A percentile compares a stretch with the other conserved stretches of the same genome.
These are phyloP conservation scores for Schizonepeta tenuifolia DNA, from an alignment of 257 asterid genomes.

Conservation along the genomic window DNA sequence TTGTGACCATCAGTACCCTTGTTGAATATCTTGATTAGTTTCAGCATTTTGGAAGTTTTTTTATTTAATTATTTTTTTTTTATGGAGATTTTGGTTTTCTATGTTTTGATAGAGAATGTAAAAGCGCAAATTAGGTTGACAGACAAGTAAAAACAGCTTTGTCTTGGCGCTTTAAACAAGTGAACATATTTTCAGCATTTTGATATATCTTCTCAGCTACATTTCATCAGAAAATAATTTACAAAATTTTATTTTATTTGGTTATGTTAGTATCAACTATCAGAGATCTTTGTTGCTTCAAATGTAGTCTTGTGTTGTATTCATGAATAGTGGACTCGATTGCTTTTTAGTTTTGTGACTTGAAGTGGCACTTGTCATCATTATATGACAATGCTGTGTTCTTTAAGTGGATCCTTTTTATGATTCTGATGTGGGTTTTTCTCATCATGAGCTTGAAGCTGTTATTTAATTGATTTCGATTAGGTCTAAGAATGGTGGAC, in stretches of 20 bases:
- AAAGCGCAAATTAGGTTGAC: neutral
- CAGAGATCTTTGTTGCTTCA: neutral
- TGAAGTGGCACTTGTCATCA: neutral
- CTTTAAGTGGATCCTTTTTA: neutral
- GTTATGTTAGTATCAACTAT: neutral
- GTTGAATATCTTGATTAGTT: constrained; percentile 2
- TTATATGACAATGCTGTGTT: neutral
- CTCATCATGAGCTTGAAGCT: neutral
- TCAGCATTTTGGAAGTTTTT: neutral
- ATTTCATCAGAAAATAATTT: neutral
- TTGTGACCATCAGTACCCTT: constrained; percentile 6
- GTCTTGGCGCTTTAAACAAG: neutral
- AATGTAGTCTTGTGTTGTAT: neutral
- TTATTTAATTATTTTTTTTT: neutral
- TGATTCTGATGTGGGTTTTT: constrained; percentile 2
- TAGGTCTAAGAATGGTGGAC: neutral
- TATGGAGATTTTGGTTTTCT: neutral
- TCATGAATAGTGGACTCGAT: neutral
- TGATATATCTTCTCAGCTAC: constrained; percentile 1
- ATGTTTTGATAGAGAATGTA: neutral
- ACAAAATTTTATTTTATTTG: neutral
- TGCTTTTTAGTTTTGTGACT: neutral
- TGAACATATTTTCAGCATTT: neutral
- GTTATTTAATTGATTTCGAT: neutral
- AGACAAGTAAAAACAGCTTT: neutral